phyloP scores from a whole-genome alignment of 2,329 filamentous ascomycete genomes.

The Aquanectria penicillioides region DNA sequence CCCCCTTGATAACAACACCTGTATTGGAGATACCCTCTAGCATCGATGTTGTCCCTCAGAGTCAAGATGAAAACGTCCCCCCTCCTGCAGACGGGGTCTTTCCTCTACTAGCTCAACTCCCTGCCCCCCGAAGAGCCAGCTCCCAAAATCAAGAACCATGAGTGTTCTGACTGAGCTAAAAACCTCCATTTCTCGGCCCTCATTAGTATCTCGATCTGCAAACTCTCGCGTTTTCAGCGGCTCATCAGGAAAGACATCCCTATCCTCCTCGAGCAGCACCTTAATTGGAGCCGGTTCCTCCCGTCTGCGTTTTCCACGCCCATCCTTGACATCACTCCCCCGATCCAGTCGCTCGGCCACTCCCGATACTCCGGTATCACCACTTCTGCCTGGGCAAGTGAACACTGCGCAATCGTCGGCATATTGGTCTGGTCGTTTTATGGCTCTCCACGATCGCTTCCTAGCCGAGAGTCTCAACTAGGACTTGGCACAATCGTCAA shows the following conservation, averaged over 20 bases:
- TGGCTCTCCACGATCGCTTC: slow-evolving; percentile 62
- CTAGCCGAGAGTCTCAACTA: slow-evolving; percentile 41
- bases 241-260: slow-evolving; percentile 31
- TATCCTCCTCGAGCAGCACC: slow-evolving; percentile 34
- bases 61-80: slow-evolving; percentile 44
- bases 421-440: slow-evolving; percentile 73
- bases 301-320: slow-evolving; percentile 28
- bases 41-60: slow-evolving; percentile 24
- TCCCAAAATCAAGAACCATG: slow-evolving; percentile 59
- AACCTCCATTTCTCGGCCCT: slow-evolving; percentile 53
- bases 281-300: slow-evolving; percentile 30
- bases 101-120: neutral
- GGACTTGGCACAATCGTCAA: slow-evolving; percentile 5
- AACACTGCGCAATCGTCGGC: slow-evolving; percentile 55
- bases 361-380: slow-evolving; percentile 17
- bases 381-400: slow-evolving; percentile 46
- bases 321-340: slow-evolving; percentile 31
- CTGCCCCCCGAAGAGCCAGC: slow-evolving; percentile 33
- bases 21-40: slow-evolving; percentile 24
- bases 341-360: slow-evolving; percentile 30
- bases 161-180: slow-evolving; percentile 57
- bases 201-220: slow-evolving; percentile 31
- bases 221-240: slow-evolving; percentile 21
- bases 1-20: slow-evolving; percentile 21
- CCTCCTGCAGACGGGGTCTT: slow-evolving; percentile 16